Conservation (phyloP, 2,329 filamentous ascomycete species). For the Fusarium pseudoanthophilum region DNA sequence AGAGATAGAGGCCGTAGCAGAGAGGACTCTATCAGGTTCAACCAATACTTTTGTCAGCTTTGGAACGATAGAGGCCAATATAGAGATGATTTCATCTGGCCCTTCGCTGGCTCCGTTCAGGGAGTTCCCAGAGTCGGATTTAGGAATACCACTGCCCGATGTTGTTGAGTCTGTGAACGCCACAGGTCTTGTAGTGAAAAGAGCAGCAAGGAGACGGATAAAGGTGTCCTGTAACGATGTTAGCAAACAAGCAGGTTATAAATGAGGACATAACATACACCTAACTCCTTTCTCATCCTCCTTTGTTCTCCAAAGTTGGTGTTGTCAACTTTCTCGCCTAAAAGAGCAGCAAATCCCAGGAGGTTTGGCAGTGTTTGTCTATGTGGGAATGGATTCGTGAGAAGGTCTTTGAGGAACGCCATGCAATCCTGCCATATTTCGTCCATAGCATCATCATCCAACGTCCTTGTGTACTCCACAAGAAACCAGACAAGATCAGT, state of each 20-base stretch:
- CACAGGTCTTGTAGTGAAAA: constrained; percentile 89
- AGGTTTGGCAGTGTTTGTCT: constrained; percentile 87
- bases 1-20: constrained; percentile 83
- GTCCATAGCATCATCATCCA: constrained; percentile 97
- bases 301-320: constrained; percentile 96
- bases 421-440: constrained; percentile 98
- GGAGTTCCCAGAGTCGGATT: constrained; percentile 50
- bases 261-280: constrained; percentile 59
- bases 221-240: constrained; percentile 79
- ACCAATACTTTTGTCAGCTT: constrained; percentile 85
- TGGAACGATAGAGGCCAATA: constrained; percentile 81
- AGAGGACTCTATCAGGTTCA: constrained; percentile 84
- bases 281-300: constrained; percentile 89
- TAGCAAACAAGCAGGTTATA: constrained; percentile 33
- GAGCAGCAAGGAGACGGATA: constrained; percentile 86
- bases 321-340: constrained; percentile 96
- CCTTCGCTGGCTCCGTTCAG: constrained; percentile 56
- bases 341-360: constrained; percentile 86
- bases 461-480: constrained; percentile 86
- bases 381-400: constrained; percentile 94
- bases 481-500: constrained; percentile 88
- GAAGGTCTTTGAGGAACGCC: constrained; percentile 86
- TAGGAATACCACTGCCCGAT: constrained; percentile 51
- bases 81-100: constrained; percentile 80
- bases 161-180: constrained; percentile 69